phyloP scores from a whole-genome alignment of 75 land plant species.

The Selaginella moellendorffii region DNA sequence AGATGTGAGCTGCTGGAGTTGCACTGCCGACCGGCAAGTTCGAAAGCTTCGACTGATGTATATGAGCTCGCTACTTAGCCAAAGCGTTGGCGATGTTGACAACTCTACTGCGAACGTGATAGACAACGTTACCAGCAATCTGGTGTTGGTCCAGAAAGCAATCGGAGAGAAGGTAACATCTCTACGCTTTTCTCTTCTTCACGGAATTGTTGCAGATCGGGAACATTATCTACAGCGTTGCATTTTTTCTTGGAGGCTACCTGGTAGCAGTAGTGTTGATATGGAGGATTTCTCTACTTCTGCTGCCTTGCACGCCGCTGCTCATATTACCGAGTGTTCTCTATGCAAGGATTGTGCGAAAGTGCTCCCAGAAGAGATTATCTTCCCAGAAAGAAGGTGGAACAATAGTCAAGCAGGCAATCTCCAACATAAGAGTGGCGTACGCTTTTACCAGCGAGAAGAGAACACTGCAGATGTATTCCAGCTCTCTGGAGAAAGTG shows the following conservation, averaged over 20 bases:
- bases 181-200: neutral
- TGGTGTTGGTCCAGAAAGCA: slow-evolving; percentile 38
- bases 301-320: neutral
- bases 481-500: neutral
- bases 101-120: slow-evolving; percentile 28
- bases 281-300: neutral
- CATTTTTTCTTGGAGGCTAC: neutral
- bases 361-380: neutral
- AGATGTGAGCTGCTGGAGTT: slow-evolving; percentile 49
- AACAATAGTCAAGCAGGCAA: neutral
- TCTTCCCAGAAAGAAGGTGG: neutral
- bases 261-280: neutral
- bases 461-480: neutral
- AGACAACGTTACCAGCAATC: slow-evolving; percentile 28
- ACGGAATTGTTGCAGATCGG: neutral
- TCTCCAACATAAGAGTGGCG: neutral
- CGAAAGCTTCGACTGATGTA: slow-evolving; percentile 35
- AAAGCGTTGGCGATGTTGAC: slow-evolving; percentile 41
- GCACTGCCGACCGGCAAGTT: slow-evolving; percentile 59
- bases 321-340: neutral
- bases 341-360: neutral
- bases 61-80: slow-evolving; percentile 46
- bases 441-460: neutral
- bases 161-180: slow-evolving; percentile 43
- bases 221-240: neutral